Conservation (phyloP, 2,329 filamentous ascomycete genomes). For the Monascus ruber region DNA sequence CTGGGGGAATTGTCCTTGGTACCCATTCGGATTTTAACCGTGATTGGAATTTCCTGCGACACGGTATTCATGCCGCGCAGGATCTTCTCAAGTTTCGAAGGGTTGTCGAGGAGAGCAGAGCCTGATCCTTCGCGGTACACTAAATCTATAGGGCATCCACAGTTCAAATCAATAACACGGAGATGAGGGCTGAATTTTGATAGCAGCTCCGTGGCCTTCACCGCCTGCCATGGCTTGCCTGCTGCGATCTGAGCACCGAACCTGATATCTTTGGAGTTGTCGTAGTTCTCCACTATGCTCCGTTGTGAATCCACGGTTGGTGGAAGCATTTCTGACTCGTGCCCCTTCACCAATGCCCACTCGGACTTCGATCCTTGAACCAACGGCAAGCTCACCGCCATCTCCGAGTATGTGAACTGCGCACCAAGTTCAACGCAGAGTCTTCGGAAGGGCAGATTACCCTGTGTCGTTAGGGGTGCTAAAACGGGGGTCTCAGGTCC, state of each 20-base stretch:
- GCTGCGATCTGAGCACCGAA: slow-evolving; percentile 91
- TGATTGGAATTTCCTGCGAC: slow-evolving; percentile 81
- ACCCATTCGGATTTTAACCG: slow-evolving; percentile 88
- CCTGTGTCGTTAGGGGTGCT: slow-evolving; percentile 93
- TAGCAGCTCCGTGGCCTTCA: slow-evolving; percentile 78
- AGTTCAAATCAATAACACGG: slow-evolving; percentile 89
- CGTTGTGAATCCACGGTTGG: slow-evolving; percentile 51
- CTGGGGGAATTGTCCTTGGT: slow-evolving; percentile 69
- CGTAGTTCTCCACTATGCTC: slow-evolving; percentile 60
- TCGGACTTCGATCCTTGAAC: slow-evolving; percentile 83
- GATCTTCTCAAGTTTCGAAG: slow-evolving; percentile 84
- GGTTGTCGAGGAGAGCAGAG: slow-evolving; percentile 81
- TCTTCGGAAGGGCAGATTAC: slow-evolving; percentile 86
- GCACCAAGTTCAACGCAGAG: slow-evolving; percentile 82
- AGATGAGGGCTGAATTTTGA: slow-evolving; percentile 67
- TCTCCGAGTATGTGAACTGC: slow-evolving; percentile 92
- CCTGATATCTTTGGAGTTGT: slow-evolving; percentile 69
- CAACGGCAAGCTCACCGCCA: slow-evolving; percentile 86
- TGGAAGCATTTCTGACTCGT: slow-evolving; percentile 66
- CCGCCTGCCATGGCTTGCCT: slow-evolving; percentile 80
- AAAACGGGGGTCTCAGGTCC: slow-evolving; percentile 83
- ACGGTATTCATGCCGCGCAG: slow-evolving; percentile 92
- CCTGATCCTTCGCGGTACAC: slow-evolving; percentile 81
- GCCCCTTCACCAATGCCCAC: slow-evolving; percentile 90
- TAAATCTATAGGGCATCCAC: slow-evolving; percentile 91